Evolutionary conservation across 1,139 yeast genomes (phyloP), one percentile per base, ranked within the genome.

Genomic region (Blastobotrys proliferans): DNA sequence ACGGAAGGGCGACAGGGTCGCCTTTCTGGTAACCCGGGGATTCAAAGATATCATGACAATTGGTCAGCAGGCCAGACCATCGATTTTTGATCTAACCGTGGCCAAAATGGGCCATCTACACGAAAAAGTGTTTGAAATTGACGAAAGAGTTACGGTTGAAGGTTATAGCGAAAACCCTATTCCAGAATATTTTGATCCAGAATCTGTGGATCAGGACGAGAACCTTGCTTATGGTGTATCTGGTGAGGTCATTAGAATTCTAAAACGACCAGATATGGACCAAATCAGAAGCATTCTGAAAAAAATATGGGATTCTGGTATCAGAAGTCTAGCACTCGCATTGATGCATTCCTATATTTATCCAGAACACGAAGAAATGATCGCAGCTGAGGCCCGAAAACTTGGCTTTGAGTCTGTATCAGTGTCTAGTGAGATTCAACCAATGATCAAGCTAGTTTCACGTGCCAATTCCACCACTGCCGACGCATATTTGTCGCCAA

Each of bases 401-500:
- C 57, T 82, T 18, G 86, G 87, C 1, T 83, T 83, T 58, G 58
- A 66, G 2, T 78, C 79, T 54, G 69, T 83, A 22, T 81, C 90
- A 0, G 68, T 82, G 16, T 81, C 90, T 0, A 75, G 79, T 21
- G 73, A 77, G 51, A 68, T 83, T 18, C 76, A 81, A 39, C 90
- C 94, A 8, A 81, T 82, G 82, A 80, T 83, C 51, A 83, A 83
- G 57, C 72, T 77, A 32, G 77, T 83, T 21, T 76, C 83, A 11
- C 68, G 94, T 47, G 84, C 87, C 1, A 81, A 81, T 51, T 81
- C 88, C 13, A 73, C 86, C 3, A 76, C 79, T 16, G 87, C 85
- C 1, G 92, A 84, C 63, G 86, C 92, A 1, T 83, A 83, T 57
- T 63, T 84, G 47, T 81, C 90, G 2, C 94, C 94, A 1, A 83